phyloP scores from a whole-genome alignment of 441 rosid genomes.

The Adansonia grandidieri region DNA sequence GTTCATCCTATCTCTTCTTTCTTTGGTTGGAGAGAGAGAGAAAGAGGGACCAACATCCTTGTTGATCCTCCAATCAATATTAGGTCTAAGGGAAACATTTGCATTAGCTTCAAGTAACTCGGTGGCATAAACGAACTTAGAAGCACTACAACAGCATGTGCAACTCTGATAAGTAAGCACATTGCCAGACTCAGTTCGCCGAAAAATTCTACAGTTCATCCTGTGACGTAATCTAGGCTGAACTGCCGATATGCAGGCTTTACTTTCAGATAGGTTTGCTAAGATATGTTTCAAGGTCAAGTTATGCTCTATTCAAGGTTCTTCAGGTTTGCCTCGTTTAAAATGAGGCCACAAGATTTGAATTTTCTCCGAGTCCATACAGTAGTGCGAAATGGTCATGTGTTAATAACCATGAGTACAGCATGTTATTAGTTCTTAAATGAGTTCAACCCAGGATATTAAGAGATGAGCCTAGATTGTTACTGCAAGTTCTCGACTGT shows the following conservation, averaged over 20 bases:
- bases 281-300: conserved; percentile 4
- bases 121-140: conserved; percentile 3
- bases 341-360: not conserved
- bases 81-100: not conserved
- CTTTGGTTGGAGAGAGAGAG: conserved; percentile 6
- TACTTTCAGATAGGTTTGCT: not conserved
- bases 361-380: not conserved
- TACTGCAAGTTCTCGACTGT: not conserved
- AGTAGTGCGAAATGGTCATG: not conserved
- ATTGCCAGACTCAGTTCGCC: not conserved
- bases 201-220: not conserved
- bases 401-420: not conserved
- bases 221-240: not conserved
- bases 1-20: conserved; percentile 5
- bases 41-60: not conserved
- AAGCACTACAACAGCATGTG: not conserved
- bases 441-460: not conserved
- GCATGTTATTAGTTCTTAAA: conserved; percentile 11
- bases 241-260: not conserved
- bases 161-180: conserved; percentile 2
- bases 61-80: not conserved
- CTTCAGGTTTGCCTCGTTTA: conserved; percentile 5
- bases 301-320: not conserved
- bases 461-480: not conserved
- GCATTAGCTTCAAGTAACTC: conserved; percentile 15